These are phyloP conservation scores for Planoprotostelium fungivorum DNA, from an alignment of 78 protist genomes.

Conservation along the genomic window DNA sequence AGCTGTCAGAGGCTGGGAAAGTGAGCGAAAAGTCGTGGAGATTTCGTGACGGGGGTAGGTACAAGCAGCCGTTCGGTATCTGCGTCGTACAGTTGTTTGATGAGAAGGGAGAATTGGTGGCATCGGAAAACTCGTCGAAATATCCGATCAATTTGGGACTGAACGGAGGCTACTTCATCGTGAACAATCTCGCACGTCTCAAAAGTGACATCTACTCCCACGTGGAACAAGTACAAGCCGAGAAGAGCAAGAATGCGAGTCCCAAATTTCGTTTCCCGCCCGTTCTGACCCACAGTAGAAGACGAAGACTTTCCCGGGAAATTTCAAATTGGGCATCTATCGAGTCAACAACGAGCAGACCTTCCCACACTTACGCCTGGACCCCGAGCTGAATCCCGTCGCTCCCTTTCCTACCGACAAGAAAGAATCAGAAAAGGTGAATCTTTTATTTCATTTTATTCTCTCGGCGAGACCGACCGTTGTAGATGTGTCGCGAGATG, in stretches of 20 bases:
- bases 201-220: neutral
- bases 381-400: slow-evolving; percentile 4
- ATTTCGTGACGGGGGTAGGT: neutral
- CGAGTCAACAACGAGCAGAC: neutral
- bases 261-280: neutral
- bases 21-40: neutral
- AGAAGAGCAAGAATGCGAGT: neutral
- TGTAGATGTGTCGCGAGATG: neutral
- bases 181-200: neutral
- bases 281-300: neutral
- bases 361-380: neutral
- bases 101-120: neutral
- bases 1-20: neutral
- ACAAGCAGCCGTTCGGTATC: neutral
- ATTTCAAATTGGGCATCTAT: neutral
- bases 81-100: neutral
- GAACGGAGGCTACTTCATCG: neutral
- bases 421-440: neutral
- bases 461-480: neutral
- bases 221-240: neutral
- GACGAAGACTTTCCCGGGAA: neutral
- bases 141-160: neutral
- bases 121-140: neutral
- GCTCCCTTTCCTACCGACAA: no score
- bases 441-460: neutral